Base-by-base conservation (phyloP, 805 yeast species). In the Yamadazyma insecticola region DNA sequence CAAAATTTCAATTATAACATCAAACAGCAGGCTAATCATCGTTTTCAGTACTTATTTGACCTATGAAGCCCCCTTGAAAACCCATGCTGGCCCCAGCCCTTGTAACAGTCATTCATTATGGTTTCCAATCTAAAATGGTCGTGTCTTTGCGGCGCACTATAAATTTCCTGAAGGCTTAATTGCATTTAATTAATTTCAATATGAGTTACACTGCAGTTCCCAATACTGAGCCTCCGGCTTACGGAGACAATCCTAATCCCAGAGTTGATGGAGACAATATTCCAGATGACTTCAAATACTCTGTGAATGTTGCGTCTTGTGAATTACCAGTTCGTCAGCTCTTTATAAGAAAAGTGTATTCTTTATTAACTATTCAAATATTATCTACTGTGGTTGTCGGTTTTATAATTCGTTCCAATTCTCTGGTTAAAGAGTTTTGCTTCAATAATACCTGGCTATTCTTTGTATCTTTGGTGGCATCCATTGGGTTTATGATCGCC, bases 261-360 rank as follows among this genome's bases (percentile, higher is more conserved):
- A 43, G 65, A 33, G 30, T 33, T 8, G 56, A 40, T 6, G 66
- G 55, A 7, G 65, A 59, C 38, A 55, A 59, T 40, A 48, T 72
- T 28, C 80, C 81, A 4, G 83, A 86, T 44, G 95, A 85, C 56
- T 87, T 86, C 74, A 87, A 86, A 53, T 85, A 80, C 55, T 75
- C 82, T 21, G 81, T 82, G 5, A 71, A 74, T 31, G 94, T 87
- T 15, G 75, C 87, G 3, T 78, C 82, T 19, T 85, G 95, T 57
- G 84, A 81, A 36, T 60, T 84, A 30, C 76, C 81, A 11, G 67
- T 87, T 23, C 75, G 96, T 45, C 83, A 81, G 42, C 70, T 78
- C 53, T 87, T 87, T 46, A 63, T 84, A 44, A 71, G 88, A 37
- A 83, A 82, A 50, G 96, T 87, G 6, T 88, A 86, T 56, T 63